Evolutionary conservation across 2,329 filamentous ascomycete species (phyloP), one percentile per base, ranked within the genome.

Genomic region (Apiospora phragmitis): DNA sequence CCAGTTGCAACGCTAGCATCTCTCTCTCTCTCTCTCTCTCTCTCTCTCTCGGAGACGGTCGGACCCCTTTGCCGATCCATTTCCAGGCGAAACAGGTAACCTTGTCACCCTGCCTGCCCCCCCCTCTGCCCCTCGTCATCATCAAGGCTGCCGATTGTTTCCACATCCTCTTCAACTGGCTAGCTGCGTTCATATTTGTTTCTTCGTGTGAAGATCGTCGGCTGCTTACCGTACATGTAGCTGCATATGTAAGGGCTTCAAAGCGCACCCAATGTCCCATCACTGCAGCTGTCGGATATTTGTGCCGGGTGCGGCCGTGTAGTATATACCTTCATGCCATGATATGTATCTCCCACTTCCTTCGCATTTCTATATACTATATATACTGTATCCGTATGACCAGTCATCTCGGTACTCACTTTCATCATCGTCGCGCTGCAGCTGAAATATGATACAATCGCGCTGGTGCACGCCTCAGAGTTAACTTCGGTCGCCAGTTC

Each of bases 1-100:
- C 55, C 55, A 62, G 55, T 62, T 9, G 55, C 29, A 38, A 62
- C 55, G 55, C 55, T 62, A 62, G 55, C 55, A 62, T 62, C 55
- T 38, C 55, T 62, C n/a, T n/a, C n/a, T n/a, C n/a, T n/a, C n/a
- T n/a, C n/a, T n/a, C n/a, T n/a, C n/a, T n/a, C n/a, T n/a, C n/a
- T n/a, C n/a, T n/a, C n/a, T n/a, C n/a, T n/a, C n/a, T n/a, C n/a
- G n/a, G n/a, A n/a, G n/a, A n/a, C n/a, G n/a, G n/a, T n/a, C 55
- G 55, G 32, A 24, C 55, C 55, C 55, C 55, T 32, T 38, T 38
- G 55, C 55, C 18, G 55, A 62, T 62, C 55, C 55, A 35, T n/a
- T 14, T 18, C 32, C 29, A 62, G 55, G 14, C 55, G 55, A 62
- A 62, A 62, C 55, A n/a, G 32, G 55, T 38, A 62, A 62, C 32